phyloP scores from a whole-genome alignment of 2,329 filamentous ascomycete genomes.

The Xylariomycetidae sp. region DNA sequence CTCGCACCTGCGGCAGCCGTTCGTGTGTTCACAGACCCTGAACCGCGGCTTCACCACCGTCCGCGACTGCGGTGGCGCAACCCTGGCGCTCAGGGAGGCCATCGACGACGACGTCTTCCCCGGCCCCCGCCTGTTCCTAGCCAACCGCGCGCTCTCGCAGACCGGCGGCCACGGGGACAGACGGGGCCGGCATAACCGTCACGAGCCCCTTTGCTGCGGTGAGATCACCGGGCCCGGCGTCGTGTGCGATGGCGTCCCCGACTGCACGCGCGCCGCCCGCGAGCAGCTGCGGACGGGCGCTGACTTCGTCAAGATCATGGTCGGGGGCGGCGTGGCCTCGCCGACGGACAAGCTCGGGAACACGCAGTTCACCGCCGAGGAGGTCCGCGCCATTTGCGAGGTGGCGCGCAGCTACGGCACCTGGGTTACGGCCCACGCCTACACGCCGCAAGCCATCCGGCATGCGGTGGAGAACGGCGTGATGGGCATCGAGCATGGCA shows the following conservation, averaged over 20 bases:
- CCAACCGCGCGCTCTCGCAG: conserved; percentile 48
- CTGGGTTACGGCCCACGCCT: conserved; percentile 53
- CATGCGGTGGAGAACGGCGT: conserved; percentile 50
- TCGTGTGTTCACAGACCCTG: conserved; percentile 43
- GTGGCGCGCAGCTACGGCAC: conserved; percentile 43
- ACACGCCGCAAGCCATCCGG: conserved; percentile 47
- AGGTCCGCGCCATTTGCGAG: conserved; percentile 48
- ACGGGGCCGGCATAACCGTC: conserved; percentile 36
- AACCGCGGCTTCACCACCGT: conserved; percentile 52
- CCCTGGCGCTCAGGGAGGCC: conserved; percentile 46
- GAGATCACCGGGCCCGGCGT: conserved; percentile 23
- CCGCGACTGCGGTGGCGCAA: conserved; percentile 53
- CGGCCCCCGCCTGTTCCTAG: conserved; percentile 50
- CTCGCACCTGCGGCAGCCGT: conserved; percentile 40
- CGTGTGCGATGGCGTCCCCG: conserved; percentile 48
- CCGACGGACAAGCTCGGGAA: conserved; percentile 48
- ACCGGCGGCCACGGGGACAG: conserved; percentile 53
- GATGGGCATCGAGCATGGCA: conserved; percentile 38
- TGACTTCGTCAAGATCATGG: conserved; percentile 60
- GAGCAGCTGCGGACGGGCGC: conserved; percentile 50
- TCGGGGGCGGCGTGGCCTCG: conserved; percentile 48
- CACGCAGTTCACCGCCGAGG: conserved; percentile 50
- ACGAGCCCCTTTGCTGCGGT: too few species aligned
- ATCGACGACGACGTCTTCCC: conserved; percentile 48
- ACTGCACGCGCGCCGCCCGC: conserved; percentile 44